Evolutionary conservation across 768 basidiomycete species (phyloP), one percentile per base, ranked within the genome.

Genomic region (Xerocomus brunneocitrinus): DNA sequence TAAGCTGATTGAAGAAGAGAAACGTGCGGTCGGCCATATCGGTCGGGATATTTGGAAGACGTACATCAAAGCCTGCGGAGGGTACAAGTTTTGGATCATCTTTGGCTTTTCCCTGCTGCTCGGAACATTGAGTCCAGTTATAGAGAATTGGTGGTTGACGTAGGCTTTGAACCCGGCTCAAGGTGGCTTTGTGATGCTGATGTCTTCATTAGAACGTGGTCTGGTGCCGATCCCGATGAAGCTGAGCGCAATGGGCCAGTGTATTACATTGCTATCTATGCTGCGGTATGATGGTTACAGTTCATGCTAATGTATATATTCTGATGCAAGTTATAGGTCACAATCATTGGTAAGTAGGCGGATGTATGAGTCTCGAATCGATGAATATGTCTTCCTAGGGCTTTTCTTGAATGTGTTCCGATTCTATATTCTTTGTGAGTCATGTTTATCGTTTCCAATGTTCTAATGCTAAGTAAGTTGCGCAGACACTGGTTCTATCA

Each of bases 1-100:
- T 35, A 95, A 94, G 66, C 77, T 95, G 43, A 74, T 95, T 6
- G 92, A 95, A 61, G 89, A 91, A 61, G 89, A 91, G 66, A 81
- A 79, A 55, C 78, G 89, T n/a, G 87, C 85, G 1, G 81, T 83
- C 40, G 89, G 89, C 4, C 77, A 84, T 43, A 87, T 91, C 49
- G 70, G 79, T 45, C 71, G 75, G 52, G 79, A 81, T 36, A 80
- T 90, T 22, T 91, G 89, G 89, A 60, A 69, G 40, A 76, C 75
- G 0, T 86, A 86, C 55, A 66, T 85, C 57, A 62, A 60, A 32
- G 78, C 79, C 0, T 76, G 76, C 57, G 82, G 82, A 31, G 77
- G 68, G 61, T 71, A 64, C 54, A 59, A 60, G 61, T 85, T 77
- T 62, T 89, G 89, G 89, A 43, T 67, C 2, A 13, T 80, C 6